Base-by-base conservation (phyloP, 257 asterid genomes). In the Orobanche coerulescens region DNA sequence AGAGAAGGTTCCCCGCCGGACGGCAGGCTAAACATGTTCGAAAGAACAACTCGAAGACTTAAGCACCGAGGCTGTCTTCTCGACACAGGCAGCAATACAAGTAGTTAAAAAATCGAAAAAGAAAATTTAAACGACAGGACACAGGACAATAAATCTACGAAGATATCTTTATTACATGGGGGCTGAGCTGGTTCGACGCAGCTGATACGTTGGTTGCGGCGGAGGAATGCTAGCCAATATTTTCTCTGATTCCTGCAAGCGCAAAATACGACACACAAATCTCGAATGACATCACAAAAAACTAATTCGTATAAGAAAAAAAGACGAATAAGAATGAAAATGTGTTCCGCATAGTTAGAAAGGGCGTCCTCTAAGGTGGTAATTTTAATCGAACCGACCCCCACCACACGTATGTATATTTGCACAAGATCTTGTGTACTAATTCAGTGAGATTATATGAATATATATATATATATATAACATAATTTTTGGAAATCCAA, bases 121-220 rank as follows among this genome's bases (percentile, higher is more conserved):
- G 18, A 56, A 55, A 46, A 30, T n/a, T 20, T 14, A 58, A 44
- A 47, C 28, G 5, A 39, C 53, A 62, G 54, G 30, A 52, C 4
- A 36, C 20, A 10, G 12, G 18, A 44, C 16, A 22, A 44, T n/a
- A 19, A 67, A 47, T 54, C 71, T 67, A 64, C 62, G 42, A 36
- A 20, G 36, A 44, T 56, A 58, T 62, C 4, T 13, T n/a, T 64
- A 54, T 80, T 76, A 81, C 1, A 70, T 12, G 14, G 81, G 87
- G 33, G 81, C 78, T 43, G 87, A 81, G 76, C 79, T 81, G 9
- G 83, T 78, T 58, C 84, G 62, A 6, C 87, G 79, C 42, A 81
- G 79, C 55, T 73, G 79, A 39, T 65, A 71, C 67, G 75, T 81
- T 22, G 83, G 81, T 70, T 71, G 78, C 0, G 83, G 79, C 8